Evolutionary conservation across 805 yeast species (phyloP), one percentile per base, ranked within the genome.

Genomic region (Metschnikowia cubensis): DNA sequence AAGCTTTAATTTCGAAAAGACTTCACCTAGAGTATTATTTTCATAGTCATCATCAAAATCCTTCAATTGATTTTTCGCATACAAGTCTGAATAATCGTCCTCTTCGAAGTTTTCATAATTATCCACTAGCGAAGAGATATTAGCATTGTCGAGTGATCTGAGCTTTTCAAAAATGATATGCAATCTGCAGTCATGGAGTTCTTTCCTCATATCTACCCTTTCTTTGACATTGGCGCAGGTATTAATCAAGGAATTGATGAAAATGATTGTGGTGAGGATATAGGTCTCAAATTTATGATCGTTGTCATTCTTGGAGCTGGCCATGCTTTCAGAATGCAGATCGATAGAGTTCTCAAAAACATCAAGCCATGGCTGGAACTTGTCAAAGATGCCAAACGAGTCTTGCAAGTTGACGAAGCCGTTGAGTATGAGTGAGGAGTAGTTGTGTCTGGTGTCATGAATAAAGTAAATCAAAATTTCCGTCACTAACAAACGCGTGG

Each of bases 331-430:
- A 44, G 61, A 57, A 41, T 59, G 62, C 52, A 70, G 70, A 49
- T 69, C 70, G 25, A 73, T 53, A 32, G 67, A 63, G 20, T 65
- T 58, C 45, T 73, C 75, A 22, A 72, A 66, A 1, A 72, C 59
- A 42, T 62, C 60, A 20, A 74, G 50, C 77, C 77, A 73, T 2
- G 77, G 76, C 42, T 70, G 76, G 53, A 69, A 73, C 29, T 67
- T 52, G 1, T 64, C 67, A 51, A 53, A 64, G 31, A 69, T 74
- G 1, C 75, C 74, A 18, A 63, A 48, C 11, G 59, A 52, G 49
- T 71, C 75, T 50, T 70, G 76, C 18, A 74, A 58, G 2, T 58
- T 49, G 1, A 55, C 56, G 61, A 74, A 60, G 11, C 70, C 62
- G 2, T 68, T 73, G 29, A 72, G 50, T 2, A 69, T 63, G 14